A percentile compares a stretch with the other conserved stretches of the same genome.
These are phyloP conservation scores for Penicillium antarcticum DNA, from an alignment of 495 filamentous ascomycete species.

Conservation along the genomic window DNA sequence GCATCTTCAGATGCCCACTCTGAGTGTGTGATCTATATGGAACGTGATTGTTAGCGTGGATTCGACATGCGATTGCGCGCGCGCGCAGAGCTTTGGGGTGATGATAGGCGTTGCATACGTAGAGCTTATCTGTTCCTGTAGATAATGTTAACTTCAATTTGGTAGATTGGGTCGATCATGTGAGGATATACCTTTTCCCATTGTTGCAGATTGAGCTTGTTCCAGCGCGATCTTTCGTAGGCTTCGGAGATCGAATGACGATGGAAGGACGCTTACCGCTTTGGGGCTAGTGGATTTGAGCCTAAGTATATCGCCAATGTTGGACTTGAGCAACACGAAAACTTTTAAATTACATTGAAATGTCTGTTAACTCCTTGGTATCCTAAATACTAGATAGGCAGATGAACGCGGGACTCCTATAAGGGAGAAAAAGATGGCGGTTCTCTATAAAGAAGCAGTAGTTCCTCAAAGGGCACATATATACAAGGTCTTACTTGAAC, in stretches of 20 bases:
- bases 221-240: constrained; percentile 3
- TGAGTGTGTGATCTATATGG: constrained; percentile 75
- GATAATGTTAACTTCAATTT: constrained; percentile 6
- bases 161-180: background rate
- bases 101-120: constrained; percentile 45
- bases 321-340: background rate
- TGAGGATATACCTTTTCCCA: constrained; percentile 55
- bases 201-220: constrained; percentile 19
- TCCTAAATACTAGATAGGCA: no score
- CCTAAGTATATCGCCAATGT: no score
- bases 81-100: background rate
- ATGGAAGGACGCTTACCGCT: constrained; percentile 14
- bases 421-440: no score
- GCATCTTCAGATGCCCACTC: constrained; percentile 93
- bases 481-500: no score
- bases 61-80: constrained; percentile 13
- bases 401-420: no score
- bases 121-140: constrained; percentile 69
- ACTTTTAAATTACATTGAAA: no score
- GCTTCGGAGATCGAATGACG: constrained; percentile 5
- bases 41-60: constrained; percentile 12
- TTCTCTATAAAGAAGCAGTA: no score
- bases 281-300: constrained; percentile 13
- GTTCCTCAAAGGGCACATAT: no score
- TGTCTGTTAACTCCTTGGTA: no score